A percentile compares a stretch with the other conserved stretches of the same genome.
phyloP scores from a whole-genome alignment of 177 flowering plant genomes.

The Tripterygium wilfordii region DNA sequence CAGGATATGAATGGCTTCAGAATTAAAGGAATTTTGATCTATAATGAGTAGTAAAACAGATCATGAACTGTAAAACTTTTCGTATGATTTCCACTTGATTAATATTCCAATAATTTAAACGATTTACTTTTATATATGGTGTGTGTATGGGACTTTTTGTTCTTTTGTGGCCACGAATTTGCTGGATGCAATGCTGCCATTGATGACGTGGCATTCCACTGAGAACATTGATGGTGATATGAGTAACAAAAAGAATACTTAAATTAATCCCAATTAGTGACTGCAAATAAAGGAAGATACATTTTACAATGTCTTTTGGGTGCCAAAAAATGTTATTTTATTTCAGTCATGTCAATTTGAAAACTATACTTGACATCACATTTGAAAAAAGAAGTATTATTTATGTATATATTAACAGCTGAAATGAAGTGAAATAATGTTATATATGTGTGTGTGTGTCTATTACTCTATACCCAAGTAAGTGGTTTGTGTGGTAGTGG shows the following conservation, averaged over 20 bases:
- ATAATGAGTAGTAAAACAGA: no score
- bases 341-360: conserved; percentile 4
- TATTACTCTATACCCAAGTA: no score
- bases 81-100: no score
- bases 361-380: conserved; percentile 20
- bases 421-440: conserved; percentile 1
- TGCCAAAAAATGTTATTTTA: neutral
- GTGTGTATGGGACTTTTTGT: conserved; percentile 8
- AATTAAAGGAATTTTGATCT: no score
- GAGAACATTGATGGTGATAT: conserved; percentile 15
- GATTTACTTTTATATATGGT: no score
- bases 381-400: conserved; percentile 11
- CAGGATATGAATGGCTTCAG: no score
- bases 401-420: neutral
- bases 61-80: no score
- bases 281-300: neutral
- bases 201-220: conserved; percentile 31
- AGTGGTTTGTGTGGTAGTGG: conserved; percentile 18
- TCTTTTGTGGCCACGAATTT: conserved; percentile 2
- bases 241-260: conserved; percentile 8
- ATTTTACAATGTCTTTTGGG: neutral
- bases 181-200: conserved; percentile 6
- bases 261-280: neutral
- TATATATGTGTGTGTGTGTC: no score
- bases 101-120: no score